Evolutionary conservation across 2,329 filamentous ascomycete genomes (phyloP).

Genomic region (Aspergillus proliferans): DNA sequence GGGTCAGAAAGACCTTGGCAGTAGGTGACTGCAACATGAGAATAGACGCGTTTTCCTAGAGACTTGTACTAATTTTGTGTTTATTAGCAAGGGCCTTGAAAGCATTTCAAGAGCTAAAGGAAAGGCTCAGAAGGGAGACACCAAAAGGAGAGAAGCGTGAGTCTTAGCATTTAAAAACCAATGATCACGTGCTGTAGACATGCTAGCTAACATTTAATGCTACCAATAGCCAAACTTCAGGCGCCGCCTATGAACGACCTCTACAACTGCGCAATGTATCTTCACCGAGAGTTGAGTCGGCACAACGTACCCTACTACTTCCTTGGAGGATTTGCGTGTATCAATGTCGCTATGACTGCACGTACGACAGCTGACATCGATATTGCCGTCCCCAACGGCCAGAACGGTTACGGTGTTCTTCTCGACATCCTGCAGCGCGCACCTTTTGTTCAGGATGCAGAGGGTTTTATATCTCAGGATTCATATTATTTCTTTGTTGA

Average conservation of each 20-base stretch:
- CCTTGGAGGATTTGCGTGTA: background rate
- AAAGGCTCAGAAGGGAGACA: no score
- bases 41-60: no score
- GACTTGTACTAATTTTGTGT: no score
- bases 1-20: no score
- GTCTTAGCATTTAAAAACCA: background rate
- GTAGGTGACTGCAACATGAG: no score
- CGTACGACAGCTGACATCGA: background rate
- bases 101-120: no score
- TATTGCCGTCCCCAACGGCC: background rate
- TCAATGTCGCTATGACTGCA: background rate
- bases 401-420: background rate
- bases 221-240: background rate
- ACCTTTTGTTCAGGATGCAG: background rate
- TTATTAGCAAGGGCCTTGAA: no score
- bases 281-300: background rate
- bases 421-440: background rate
- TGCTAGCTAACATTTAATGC: background rate
- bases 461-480: background rate
- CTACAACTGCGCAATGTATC: background rate
- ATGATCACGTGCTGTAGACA: background rate
- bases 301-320: background rate
- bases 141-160: no score
- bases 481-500: background rate
- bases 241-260: background rate